Conservation (phyloP, 2,329 filamentous ascomycete species). For the Nothomitra cinnamomea region DNA sequence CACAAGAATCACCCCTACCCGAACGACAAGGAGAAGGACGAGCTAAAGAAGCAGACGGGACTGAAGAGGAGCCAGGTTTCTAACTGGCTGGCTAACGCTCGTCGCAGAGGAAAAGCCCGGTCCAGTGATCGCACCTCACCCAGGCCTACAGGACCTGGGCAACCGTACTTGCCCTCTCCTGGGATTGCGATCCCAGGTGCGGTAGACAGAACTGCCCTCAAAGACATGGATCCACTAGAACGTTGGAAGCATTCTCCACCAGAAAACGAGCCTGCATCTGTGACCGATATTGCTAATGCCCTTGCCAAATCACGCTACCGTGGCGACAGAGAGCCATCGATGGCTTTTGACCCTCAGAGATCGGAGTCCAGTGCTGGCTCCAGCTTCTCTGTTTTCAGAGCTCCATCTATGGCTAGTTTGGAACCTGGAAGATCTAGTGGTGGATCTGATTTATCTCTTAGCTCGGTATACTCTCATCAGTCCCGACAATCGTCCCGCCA, state of each 20-base stretch:
- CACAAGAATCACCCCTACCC: slow-evolving; percentile 77
- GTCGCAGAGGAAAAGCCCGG: slow-evolving; percentile 63
- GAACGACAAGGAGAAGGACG: slow-evolving; percentile 70
- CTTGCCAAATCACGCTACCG: slow-evolving; percentile 23
- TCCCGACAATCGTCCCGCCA: slow-evolving; percentile 21
- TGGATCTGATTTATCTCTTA: slow-evolving; percentile 24
- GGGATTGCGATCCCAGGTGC: slow-evolving; percentile 54
- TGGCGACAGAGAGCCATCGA: background rate
- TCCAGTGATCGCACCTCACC: slow-evolving; percentile 52
- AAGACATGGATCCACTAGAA: slow-evolving; percentile 46
- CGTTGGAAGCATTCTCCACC: slow-evolving; percentile 53
- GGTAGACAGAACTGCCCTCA: slow-evolving; percentile 34
- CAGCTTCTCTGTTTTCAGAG: slow-evolving; percentile 23
- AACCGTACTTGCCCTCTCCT: slow-evolving; percentile 16
- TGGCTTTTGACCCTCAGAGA: slow-evolving; percentile 17
- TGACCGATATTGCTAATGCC: slow-evolving; percentile 46
- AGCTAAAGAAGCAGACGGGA: slow-evolving; percentile 60
- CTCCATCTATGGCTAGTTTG: slow-evolving; percentile 25
- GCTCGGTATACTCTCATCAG: slow-evolving; percentile 26
- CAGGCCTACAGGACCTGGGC: slow-evolving; percentile 39
- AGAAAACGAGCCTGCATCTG: slow-evolving; percentile 49
- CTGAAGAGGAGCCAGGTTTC: slow-evolving; percentile 71
- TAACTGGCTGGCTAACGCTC: slow-evolving; percentile 85
- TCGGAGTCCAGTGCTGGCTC: slow-evolving; percentile 26
- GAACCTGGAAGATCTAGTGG: slow-evolving; percentile 25